Evolutionary conservation across 2,329 filamentous ascomycete species (phyloP).

Genomic region (Zalaria obscura): DNA sequence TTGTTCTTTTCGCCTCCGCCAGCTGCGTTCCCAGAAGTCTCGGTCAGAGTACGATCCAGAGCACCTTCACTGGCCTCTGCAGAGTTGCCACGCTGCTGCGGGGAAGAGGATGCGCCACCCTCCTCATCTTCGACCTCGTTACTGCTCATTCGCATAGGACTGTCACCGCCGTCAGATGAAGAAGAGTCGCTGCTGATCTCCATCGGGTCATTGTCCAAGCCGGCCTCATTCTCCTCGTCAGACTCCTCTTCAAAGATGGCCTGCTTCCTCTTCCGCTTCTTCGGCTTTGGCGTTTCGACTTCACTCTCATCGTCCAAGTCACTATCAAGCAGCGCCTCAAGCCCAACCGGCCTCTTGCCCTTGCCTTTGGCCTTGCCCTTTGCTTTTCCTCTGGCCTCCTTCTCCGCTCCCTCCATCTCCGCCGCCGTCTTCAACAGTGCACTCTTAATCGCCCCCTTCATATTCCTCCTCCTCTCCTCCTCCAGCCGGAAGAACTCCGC

Average conservation of each 20-base stretch:
- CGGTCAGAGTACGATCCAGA: neutral
- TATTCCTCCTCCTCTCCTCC: constrained; percentile 47
- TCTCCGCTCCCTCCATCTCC: constrained; percentile 18
- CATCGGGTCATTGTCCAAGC: constrained; percentile 8
- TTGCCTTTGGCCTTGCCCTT: constrained; percentile 10
- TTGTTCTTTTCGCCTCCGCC: constrained; percentile 1
- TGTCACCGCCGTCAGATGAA: constrained; percentile 1
- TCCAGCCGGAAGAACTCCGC: constrained; percentile 66
- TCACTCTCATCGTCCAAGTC: constrained; percentile 5
- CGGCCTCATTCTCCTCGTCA: constrained; percentile 6
- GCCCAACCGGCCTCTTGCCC: constrained; percentile 6
- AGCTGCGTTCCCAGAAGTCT: neutral
- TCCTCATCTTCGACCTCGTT: constrained; percentile 5
- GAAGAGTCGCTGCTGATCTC: constrained; percentile 5
- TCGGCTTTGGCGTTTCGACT: neutral
- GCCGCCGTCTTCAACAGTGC: constrained; percentile 27
- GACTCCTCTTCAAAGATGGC: constrained; percentile 1
- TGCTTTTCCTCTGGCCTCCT: neutral
- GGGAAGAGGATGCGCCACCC: constrained; percentile 4
- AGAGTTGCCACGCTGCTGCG: neutral
- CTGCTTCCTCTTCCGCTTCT: constrained; percentile 6
- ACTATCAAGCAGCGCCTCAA: constrained; percentile 7
- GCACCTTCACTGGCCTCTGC: neutral
- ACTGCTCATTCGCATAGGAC: constrained; percentile 10
- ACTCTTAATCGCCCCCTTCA: constrained; percentile 33